A percentile compares a stretch with the other conserved stretches of the same genome.
These are phyloP conservation scores for Waltiozyma sp. DNA, from an alignment of 1,139 yeast genomes.

Conservation along the genomic window DNA sequence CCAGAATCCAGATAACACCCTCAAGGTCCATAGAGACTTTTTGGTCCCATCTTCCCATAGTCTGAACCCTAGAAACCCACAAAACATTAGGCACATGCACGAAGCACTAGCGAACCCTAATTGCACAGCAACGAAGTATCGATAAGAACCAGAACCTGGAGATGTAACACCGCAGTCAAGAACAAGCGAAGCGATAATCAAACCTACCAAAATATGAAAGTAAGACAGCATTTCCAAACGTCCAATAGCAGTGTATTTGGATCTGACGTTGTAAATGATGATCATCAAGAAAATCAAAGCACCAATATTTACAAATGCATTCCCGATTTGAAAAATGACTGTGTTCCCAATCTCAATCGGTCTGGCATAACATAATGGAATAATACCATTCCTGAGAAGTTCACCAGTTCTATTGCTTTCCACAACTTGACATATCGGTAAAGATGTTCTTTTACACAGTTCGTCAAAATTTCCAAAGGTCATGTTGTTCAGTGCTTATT, in stretches of 20 bases:
- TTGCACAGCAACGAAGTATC: constrained; percentile 77
- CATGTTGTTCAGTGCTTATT: no score
- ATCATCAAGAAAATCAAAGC: constrained; percentile 54
- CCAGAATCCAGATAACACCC: constrained; percentile 37
- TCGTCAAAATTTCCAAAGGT: constrained; percentile 60
- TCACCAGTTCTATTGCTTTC: constrained; percentile 21
- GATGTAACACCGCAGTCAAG: constrained; percentile 92
- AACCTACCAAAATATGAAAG: constrained; percentile 47
- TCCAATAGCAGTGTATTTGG: constrained; percentile 91
- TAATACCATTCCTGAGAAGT: constrained; percentile 34
- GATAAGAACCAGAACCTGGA: constrained; percentile 63
- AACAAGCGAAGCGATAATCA: constrained; percentile 55
- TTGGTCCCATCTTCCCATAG: constrained; percentile 89
- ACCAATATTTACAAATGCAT: constrained; percentile 74
- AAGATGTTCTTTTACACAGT: constrained; percentile 57
- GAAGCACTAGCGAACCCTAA: constrained; percentile 62
- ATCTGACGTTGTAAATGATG: constrained; percentile 68
- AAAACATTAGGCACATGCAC: constrained; percentile 56
- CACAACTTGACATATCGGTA: constrained; percentile 70
- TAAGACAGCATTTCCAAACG: constrained; percentile 75
- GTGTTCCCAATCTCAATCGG: constrained; percentile 85
- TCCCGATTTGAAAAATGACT: constrained; percentile 82
- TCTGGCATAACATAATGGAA: constrained; percentile 76
- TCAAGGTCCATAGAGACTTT: constrained; percentile 46
- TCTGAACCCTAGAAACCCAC: constrained; percentile 77